Evolutionary conservation across 129 eudicot species (phyloP).

Genomic region (Pittosporum tobira): DNA sequence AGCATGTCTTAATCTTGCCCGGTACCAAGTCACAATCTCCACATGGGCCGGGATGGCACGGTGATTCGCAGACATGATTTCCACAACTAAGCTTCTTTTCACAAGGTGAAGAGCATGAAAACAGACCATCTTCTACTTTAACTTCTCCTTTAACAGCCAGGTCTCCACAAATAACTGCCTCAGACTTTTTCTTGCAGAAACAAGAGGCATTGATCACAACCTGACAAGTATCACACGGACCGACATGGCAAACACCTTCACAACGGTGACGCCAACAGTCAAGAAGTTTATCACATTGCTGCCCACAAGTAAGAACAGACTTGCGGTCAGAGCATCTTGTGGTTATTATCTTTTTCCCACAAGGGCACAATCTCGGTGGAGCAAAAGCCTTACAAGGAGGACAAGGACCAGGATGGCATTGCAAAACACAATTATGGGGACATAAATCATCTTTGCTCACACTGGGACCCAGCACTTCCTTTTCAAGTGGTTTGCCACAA

Average conservation of each 20-base stretch:
- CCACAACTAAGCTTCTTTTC: conserved; percentile 66
- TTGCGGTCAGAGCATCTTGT: conserved; percentile 84
- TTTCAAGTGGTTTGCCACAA: conserved; percentile 82
- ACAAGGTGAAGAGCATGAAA: conserved; percentile 58
- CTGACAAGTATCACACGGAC: conserved; percentile 72
- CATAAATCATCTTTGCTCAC: conserved; percentile 48
- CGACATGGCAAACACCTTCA: conserved; percentile 60
- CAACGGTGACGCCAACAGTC: conserved; percentile 79
- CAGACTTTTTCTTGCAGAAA: conserved; percentile 71
- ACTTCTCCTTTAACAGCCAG: conserved; percentile 70
- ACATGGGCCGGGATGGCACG: conserved; percentile 90
- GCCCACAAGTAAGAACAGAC: conserved; percentile 82
- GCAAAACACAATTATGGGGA: conserved; percentile 85
- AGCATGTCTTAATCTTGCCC: conserved; percentile 55
- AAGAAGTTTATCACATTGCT: conserved; percentile 55
- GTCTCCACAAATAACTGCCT: conserved; percentile 75
- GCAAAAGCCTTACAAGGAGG: conserved; percentile 98
- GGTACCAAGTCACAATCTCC: conserved; percentile 83
- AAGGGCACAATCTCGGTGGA: conserved; percentile 75
- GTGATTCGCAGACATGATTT: conserved; percentile 63
- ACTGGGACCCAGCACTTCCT: conserved; percentile 36
- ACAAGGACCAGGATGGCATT: conserved; percentile 98
- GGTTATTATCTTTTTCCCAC: conserved; percentile 76
- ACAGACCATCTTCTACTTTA: conserved; percentile 53
- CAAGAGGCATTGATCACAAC: conserved; percentile 65